Conservation (phyloP, 208 protist genomes). For the Novymonas esmeraldas region DNA sequence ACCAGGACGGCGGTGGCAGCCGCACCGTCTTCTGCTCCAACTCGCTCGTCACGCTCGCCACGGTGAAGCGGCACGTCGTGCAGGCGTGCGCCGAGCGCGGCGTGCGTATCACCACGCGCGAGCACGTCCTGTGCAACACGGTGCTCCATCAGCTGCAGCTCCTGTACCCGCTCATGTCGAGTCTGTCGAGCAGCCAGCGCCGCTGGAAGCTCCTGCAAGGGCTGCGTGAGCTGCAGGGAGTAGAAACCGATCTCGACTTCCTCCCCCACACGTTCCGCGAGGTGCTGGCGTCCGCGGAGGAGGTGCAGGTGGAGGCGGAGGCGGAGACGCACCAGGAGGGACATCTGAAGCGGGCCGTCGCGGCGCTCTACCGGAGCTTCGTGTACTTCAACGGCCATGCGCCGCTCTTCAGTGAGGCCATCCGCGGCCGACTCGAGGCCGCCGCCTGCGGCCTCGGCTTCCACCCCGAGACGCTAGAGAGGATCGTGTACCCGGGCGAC, state of each 20-base stretch:
- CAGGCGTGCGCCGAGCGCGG: constrained; percentile 29
- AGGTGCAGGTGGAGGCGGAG: constrained; percentile 40
- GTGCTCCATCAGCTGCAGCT: constrained; percentile 39
- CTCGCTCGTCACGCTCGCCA: constrained; percentile 54
- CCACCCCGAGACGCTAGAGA: constrained; percentile 24
- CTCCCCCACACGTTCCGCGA: constrained; percentile 47
- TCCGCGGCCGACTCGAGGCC: constrained; percentile 45
- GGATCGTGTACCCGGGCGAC: constrained; percentile 51
- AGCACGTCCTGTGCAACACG: constrained; percentile 49
- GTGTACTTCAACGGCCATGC: constrained; percentile 51
- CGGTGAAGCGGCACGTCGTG: constrained; percentile 38
- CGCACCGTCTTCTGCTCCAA: constrained; percentile 46
- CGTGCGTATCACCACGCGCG: constrained; percentile 34
- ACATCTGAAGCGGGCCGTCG: constrained; percentile 54
- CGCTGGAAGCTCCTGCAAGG: constrained; percentile 56
- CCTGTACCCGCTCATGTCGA: constrained; percentile 52
- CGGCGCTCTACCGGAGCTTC: constrained; percentile 54
- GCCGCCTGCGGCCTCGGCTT: constrained; percentile 32
- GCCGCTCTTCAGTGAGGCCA: constrained; percentile 39
- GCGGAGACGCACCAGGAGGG: constrained; percentile 37
- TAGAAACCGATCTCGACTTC: constrained; percentile 45
- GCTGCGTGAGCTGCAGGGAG: constrained; percentile 65
- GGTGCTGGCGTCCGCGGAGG: constrained; percentile 50
- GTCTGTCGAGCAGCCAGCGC: constrained; percentile 34
- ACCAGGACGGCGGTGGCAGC: constrained; percentile 12